Evolutionary conservation across 73 alveolate genomes (phyloP), one percentile per base, ranked within the genome.

Genomic region (Paramecium caudatum): DNA sequence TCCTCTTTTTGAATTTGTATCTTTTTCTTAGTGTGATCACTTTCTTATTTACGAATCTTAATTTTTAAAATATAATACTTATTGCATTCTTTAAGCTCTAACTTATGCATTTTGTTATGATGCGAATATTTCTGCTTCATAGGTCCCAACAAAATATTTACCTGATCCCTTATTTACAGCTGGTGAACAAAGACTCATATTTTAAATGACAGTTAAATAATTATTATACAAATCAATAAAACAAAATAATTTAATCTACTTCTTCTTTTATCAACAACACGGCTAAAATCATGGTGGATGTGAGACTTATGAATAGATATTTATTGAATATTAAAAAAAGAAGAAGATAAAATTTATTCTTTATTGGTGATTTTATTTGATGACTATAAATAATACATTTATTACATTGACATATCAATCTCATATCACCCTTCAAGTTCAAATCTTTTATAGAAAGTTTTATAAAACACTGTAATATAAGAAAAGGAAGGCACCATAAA

Each of bases 11-110:
- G 7, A 2, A 10, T 8, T 65, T 12, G 34, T 3, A 65, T 65
- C 33, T 65, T 33, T 21, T 30, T 65, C 21, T 65, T 65, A 13
- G 83, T 65, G 16, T 25, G 10, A 1, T 65, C 83, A 3, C 9
- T 33, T 9, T 65, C 83, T 65, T 65, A 65, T 65, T 65, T 65
- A 33, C 83, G 47, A 30, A 65, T 36, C 83, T 65, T 63, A 4
- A 12, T 32, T 32, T 3, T 12, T 32, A 17, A 32, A 1, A 62
- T 33, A 62, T 12, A 8, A 0, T 33, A 65, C 83, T 49, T 65
- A 30, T 65, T 65, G 2, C 83, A 65, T 65, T 65, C 83, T 65
- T 21, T 55, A 27, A 55, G 80, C 80, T 10, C 80, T 55, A 27
- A 55, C 23, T 55, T 55, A 25, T 27, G 41, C 30, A 10, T 55